Percentiles rank a stretch among this genome's conserved stretches.
These are phyloP conservation scores for Penicillium freii DNA, from an alignment of 2,329 filamentous ascomycete genomes.

Conservation along the genomic window DNA sequence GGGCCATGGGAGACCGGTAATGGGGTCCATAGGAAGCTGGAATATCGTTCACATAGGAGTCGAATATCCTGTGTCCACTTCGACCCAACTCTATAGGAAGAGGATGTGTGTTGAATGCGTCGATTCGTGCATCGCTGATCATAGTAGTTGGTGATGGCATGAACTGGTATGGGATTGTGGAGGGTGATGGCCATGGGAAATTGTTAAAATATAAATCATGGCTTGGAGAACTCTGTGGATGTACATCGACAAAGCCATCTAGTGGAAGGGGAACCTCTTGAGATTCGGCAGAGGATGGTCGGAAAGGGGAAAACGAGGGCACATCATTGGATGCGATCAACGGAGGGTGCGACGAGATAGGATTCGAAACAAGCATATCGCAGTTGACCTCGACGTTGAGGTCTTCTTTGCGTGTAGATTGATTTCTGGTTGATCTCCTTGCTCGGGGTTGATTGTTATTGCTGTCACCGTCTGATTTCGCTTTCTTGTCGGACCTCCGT, in stretches of 20 bases:
- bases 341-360: background rate
- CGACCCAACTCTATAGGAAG: conserved; percentile 34
- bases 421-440: background rate
- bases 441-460: background rate
- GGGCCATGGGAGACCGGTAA: conserved; percentile 33
- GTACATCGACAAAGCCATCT: background rate
- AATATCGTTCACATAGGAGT: conserved; percentile 44
- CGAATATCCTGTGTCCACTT: conserved; percentile 36
- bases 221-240: conserved; percentile 8
- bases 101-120: conserved; percentile 40
- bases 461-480: background rate
- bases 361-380: background rate
- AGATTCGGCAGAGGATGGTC: conserved; percentile 1
- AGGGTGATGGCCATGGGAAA: conserved; percentile 15
- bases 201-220: conserved; percentile 12
- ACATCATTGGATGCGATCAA: background rate
- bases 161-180: conserved; percentile 18
- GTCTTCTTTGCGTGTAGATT: background rate
- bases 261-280: background rate
- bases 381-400: background rate
- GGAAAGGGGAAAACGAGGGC: conserved; percentile 1
- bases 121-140: conserved; percentile 38
- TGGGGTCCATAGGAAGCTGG: conserved; percentile 41
- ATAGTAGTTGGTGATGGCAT: conserved; percentile 32
- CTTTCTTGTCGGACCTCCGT: conserved; percentile 6